Evolutionary conservation across 768 basidiomycete species (phyloP).

Genomic region (Suillus subalutaceus): DNA sequence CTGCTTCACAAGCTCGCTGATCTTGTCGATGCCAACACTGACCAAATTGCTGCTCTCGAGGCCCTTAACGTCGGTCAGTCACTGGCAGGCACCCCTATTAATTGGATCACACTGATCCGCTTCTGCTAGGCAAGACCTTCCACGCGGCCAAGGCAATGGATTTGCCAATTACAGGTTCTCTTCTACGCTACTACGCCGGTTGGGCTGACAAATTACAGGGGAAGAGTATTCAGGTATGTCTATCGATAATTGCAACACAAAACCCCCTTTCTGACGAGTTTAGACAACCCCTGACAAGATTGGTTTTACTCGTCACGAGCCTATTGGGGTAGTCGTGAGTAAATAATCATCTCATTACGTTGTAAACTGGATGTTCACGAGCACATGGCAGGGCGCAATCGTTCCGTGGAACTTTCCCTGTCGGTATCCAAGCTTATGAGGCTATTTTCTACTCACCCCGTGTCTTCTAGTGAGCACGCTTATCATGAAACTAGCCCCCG

Average conservation of each 20-base stretch:
- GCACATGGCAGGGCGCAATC: conserved; percentile 43
- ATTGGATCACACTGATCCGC: conserved; percentile 1
- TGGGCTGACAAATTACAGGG: conserved; percentile 88
- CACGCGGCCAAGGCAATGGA: conserved; percentile 51
- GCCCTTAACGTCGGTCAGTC: conserved; percentile 66
- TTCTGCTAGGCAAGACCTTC: conserved; percentile 56
- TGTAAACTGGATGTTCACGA: conserved; percentile 41
- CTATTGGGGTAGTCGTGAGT: conserved; percentile 50
- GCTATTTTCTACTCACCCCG: background rate
- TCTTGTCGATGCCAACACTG: conserved; percentile 60
- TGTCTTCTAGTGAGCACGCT: conserved; percentile 53
- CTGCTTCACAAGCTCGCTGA: conserved; percentile 67
- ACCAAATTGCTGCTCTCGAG: conserved; percentile 75
- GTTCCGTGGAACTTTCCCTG: conserved; percentile 72
- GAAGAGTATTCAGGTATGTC: conserved; percentile 61
- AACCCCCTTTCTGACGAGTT: background rate
- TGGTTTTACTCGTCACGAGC: conserved; percentile 61
- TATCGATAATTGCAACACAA: background rate
- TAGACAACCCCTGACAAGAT: conserved; percentile 41
- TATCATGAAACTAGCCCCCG: conserved; percentile 75
- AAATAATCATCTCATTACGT: conserved; percentile 57
- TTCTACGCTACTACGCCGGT: conserved; percentile 81
- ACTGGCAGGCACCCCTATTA: conserved; percentile 8
- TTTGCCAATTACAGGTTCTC: conserved; percentile 46
- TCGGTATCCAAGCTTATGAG: background rate